Evolutionary conservation across 345 rosid genomes (phyloP), one percentile per base, ranked within the genome.

Genomic region (Sonneratia caseolaris): DNA sequence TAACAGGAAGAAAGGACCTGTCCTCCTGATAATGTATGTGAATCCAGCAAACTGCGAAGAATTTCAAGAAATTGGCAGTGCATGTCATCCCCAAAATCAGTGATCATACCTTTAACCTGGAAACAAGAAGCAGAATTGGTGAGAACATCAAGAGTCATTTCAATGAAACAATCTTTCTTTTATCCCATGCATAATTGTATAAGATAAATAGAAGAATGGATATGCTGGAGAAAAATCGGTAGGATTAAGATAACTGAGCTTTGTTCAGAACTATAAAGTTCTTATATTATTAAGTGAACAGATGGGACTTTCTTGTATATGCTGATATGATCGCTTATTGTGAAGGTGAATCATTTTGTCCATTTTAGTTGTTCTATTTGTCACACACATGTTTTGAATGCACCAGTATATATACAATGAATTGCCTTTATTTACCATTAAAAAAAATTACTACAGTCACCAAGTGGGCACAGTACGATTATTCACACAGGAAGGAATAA

Each of bases 41-140:
- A 86, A 84, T 96, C 99, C 83, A 94, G 77, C 79, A 96, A 88
- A 84, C 90, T 92, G 49, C 99, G 94, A 68, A 96, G 88, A 81
- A 92, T 96, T 82, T 96, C 99, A 66, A 91, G 93, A 86, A 96
- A 96, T 71, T 96, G 98, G 85, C 97, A 96, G 69, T 96, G 91
- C 99, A 96, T 90, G 81, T 88, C 91, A 40, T 86, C 95, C 75
- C 92, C 97, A 74, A 92, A 92, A 78, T 92, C 98, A 68, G 97
- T 92, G 79, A 88, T 78, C 98, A 96, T 88, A 71, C 99, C 96
- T 79, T 91, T 91, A 70, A 96, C 98, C 99, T 96, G 87, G 36
- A 74, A 74, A 64, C 16, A 18, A 66, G 42, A 47, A 57, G 27
- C 64, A 62, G 38, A 62, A 62, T 62, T 62, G 21, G 3, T n/a